phyloP scores from a whole-genome alignment of 257 asterid species.

The Gentiana dahurica region DNA sequence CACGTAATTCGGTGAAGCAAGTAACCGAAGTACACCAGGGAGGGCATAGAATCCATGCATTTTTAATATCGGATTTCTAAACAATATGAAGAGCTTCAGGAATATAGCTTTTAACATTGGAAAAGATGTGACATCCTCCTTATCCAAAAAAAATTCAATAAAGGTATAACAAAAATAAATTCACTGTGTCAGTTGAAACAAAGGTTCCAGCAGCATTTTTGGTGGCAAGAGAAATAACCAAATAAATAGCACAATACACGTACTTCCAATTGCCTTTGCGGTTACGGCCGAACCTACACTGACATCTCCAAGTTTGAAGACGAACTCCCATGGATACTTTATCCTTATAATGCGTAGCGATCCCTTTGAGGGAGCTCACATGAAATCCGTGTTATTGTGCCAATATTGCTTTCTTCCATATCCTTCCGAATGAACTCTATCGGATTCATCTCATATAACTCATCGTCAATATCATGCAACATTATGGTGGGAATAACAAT shows the following conservation, averaged over 20 bases:
- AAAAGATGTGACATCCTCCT: slow-evolving; percentile 59
- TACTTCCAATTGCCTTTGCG: slow-evolving; percentile 83
- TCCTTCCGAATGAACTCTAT: slow-evolving; percentile 91
- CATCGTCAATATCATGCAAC: slow-evolving; percentile 97
- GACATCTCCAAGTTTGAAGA: slow-evolving; percentile 52
- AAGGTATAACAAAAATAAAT: slow-evolving; percentile 78
- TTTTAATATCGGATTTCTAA: slow-evolving; percentile 72
- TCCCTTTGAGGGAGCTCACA: slow-evolving; percentile 97
- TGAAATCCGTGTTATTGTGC: slow-evolving; percentile 90
- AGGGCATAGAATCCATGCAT: slow-evolving; percentile 53
- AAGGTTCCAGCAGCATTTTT: slow-evolving; percentile 68
- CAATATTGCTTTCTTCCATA: slow-evolving; percentile 96
- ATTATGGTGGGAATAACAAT: slow-evolving; percentile 89
- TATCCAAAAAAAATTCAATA: too few relatives aligned
- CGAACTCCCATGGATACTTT: slow-evolving; percentile 65
- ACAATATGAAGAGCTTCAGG: slow-evolving; percentile 82
- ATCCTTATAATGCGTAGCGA: slow-evolving; percentile 64
- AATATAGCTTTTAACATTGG: slow-evolving; percentile 93
- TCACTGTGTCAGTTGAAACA: slow-evolving; percentile 79
- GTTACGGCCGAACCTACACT: slow-evolving; percentile 58
- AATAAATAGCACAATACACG: slow-evolving; percentile 85
- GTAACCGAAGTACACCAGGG: slow-evolving; percentile 73
- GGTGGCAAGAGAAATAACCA: slow-evolving; percentile 85
- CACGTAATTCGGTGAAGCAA: slow-evolving; percentile 63
- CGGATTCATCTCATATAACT: slow-evolving; percentile 83